phyloP scores from a whole-genome alignment of 1,139 yeast species.

The Kodamaea suecica region DNA sequence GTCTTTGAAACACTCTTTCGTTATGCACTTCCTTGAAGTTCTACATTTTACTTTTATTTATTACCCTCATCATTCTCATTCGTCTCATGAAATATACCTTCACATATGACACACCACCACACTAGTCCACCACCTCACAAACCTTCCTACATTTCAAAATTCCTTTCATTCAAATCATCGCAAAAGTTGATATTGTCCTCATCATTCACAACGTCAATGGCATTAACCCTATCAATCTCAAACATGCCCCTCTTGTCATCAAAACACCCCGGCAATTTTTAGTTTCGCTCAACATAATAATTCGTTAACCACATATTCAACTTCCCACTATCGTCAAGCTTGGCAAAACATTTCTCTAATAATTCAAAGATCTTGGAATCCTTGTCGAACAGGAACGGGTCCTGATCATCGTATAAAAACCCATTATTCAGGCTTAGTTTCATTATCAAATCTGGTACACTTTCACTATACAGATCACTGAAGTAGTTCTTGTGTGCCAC shows the following conservation, averaged over 20 bases:
- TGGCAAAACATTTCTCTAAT: constrained; percentile 6
- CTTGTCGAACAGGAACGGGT: constrained; percentile 10
- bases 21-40: too few species aligned
- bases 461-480: constrained; percentile 8
- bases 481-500: constrained; percentile 10
- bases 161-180: constrained; percentile 18
- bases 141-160: constrained; percentile 7
- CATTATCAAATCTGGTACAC: constrained; percentile 2
- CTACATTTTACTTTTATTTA: too few species aligned
- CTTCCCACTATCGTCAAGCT: constrained; percentile 6
- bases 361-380: constrained; percentile 6
- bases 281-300: constrained; percentile 4
- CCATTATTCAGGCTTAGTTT: constrained; percentile 10
- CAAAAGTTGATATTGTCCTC: constrained; percentile 14
- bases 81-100: too few species aligned
- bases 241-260: background rate
- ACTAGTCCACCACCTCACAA: too few species aligned
- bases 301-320: constrained; percentile 5
- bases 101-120: too few species aligned
- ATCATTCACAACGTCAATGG: background rate
- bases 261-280: constrained; percentile 3
- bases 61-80: too few species aligned
- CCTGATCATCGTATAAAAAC: constrained; percentile 11
- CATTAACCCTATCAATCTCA: constrained; percentile 1
- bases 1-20: too few species aligned